Base-by-base conservation (phyloP, 768 basidiomycete species). In the Panellus pusillus region DNA sequence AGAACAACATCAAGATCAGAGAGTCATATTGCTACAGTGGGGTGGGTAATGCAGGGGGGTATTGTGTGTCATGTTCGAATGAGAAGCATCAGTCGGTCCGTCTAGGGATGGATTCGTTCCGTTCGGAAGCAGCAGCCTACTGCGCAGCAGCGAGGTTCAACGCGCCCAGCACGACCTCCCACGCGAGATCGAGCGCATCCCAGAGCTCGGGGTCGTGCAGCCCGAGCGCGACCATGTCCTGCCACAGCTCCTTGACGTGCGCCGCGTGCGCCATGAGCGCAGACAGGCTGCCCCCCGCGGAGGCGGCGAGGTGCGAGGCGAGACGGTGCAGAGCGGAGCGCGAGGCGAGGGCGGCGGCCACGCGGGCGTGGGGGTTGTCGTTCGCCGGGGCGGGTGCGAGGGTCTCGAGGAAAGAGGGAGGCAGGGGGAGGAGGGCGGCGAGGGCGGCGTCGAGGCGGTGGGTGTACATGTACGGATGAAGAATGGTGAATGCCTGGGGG, bases 181-280 rank as follows among this genome's bases (percentile, higher is more conserved):
- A 83, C 38, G 79, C 75, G 54, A 74, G 67, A 50, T 80, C 76
- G 57, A 83, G 70, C 32, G 71, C 73, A 18, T 70, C 68, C 82
- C 82, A 83, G 52, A 83, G 64, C 31, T 73, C 73, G 29, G 72
- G 71, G 55, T 84, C 80, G 48, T 71, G 72, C 6, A 84, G 58
- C 39, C 82, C 82, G 9, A 83, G 73, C 19, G 73, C 72, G 46
- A 77, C 76, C 31, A 75, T 75, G 63, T 83, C 82, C 40, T 73
- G 71, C 81, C 80, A 83, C 32, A 83, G 65, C 38, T 77, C 81
- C 55, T 77, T 76, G 45, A 80, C 74, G 44, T 69, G 68, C 48
- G 74, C 67, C n/a, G 83, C 71, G 17, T 72, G 75, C 19, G 60
- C 65, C 66, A 60, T 54, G 36, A 64, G 69, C 28, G 43, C 45